Evolutionary conservation across 106 monocot species (phyloP).

Genomic region (Dendrobium catenatum): DNA sequence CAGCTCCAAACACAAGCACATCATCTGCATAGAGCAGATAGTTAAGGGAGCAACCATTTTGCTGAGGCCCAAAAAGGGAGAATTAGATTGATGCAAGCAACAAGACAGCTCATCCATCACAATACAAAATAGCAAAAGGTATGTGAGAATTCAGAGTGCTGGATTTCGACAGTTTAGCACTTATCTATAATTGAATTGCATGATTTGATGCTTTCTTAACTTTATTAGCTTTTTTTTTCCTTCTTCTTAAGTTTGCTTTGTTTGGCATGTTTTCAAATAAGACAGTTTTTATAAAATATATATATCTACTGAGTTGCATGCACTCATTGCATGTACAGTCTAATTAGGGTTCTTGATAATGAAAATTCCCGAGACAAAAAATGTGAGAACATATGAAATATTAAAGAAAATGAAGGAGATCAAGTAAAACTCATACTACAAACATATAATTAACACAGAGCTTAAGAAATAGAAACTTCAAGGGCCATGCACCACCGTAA

Average conservation of each 20-base stretch:
- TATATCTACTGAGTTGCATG: background rate
- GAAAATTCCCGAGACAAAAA: background rate
- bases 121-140: background rate
- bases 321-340: background rate
- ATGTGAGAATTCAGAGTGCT: background rate
- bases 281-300: background rate
- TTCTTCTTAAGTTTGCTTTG: background rate
- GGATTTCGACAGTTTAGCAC: background rate
- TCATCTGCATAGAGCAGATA: too few species aligned
- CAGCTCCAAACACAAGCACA: too few species aligned
- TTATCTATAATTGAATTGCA: background rate
- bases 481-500: background rate
- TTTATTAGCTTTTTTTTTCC: background rate
- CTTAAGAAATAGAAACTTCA: background rate
- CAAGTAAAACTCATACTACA: background rate
- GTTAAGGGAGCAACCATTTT: too few species aligned
- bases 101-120: too few species aligned
- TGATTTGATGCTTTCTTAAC: background rate
- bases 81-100: too few species aligned
- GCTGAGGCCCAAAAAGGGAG: too few species aligned
- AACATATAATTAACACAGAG: background rate
- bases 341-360: background rate
- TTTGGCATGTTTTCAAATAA: background rate
- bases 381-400: background rate
- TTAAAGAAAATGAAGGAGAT: background rate